Conservation (phyloP, 495 filamentous ascomycete species). For the Glarea lozoyensis region DNA sequence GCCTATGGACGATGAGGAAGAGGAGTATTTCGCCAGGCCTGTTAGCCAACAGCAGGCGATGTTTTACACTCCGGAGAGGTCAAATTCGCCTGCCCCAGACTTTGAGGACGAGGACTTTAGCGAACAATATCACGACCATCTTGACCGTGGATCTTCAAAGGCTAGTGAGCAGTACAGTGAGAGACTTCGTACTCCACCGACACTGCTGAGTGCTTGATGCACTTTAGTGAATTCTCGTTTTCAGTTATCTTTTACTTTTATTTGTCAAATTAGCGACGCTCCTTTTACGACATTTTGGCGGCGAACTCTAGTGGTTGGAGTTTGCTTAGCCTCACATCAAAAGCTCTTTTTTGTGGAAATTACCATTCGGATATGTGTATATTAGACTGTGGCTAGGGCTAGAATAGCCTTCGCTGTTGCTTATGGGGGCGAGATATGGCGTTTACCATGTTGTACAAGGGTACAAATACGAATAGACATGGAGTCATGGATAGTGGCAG, state of each 20-base stretch:
- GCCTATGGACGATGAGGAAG: slow-evolving; percentile 35
- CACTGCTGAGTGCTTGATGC: neutral
- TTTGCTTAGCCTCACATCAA: neutral
- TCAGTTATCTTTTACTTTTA: neutral
- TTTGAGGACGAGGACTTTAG: neutral
- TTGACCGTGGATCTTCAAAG: neutral
- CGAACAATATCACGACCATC: neutral
- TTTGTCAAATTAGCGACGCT: slow-evolving; percentile 1
- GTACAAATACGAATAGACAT: neutral
- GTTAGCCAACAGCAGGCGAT: slow-evolving; percentile 12
- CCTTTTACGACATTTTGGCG: neutral
- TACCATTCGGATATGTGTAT: slow-evolving; percentile 1
- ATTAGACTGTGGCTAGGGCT: neutral
- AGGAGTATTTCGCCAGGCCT: neutral
- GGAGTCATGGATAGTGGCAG: no score
- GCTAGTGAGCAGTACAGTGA: neutral
- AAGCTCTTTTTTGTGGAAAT: neutral
- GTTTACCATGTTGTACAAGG: no score
- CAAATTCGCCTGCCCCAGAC: slow-evolving; percentile 18
- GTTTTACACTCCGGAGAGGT: slow-evolving; percentile 21
- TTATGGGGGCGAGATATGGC: neutral
- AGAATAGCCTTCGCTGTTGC: neutral
- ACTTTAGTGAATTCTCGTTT: neutral
- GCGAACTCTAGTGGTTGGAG: neutral
- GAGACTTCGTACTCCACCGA: neutral